These are phyloP conservation scores for Meyerozyma elateridarum DNA, from an alignment of 1,139 yeast genomes.

Conservation along the genomic window DNA sequence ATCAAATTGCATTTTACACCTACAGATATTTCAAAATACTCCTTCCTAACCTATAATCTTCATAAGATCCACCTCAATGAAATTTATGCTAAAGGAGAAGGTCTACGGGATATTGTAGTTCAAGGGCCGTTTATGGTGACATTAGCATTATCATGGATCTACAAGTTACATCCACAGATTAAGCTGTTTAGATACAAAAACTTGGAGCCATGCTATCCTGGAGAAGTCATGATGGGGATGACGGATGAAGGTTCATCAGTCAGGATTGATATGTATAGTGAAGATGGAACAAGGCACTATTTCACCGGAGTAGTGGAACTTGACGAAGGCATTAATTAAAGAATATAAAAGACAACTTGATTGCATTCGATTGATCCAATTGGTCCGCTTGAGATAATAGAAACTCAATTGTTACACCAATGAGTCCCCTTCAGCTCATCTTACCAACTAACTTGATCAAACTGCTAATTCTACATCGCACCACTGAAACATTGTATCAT, in stretches of 20 bases:
- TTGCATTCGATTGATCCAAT: too few species aligned
- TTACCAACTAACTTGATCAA: too few species aligned
- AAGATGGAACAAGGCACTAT: not conserved
- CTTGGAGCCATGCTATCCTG: slow-evolving; percentile 36
- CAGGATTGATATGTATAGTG: not conserved
- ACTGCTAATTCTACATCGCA: too few species aligned
- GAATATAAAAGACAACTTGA: too few species aligned
- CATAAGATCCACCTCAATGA: slow-evolving; percentile 78
- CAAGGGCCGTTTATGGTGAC: slow-evolving; percentile 82
- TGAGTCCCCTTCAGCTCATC: too few species aligned
- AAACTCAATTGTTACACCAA: too few species aligned
- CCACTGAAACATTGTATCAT: not conserved
- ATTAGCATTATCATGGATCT: slow-evolving; percentile 49
- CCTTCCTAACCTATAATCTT: slow-evolving; percentile 72
- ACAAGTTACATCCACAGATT: slow-evolving; percentile 12
- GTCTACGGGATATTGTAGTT: slow-evolving; percentile 56
- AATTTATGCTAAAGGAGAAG: slow-evolving; percentile 47
- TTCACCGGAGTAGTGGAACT: not conserved
- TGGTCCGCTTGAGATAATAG: too few species aligned
- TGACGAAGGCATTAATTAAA: too few species aligned
- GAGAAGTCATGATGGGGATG: not conserved
- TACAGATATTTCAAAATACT: slow-evolving; percentile 48
- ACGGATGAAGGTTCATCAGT: not conserved
- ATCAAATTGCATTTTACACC: slow-evolving; percentile 17
- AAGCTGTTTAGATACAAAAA: slow-evolving; percentile 44